These are phyloP conservation scores for Nothophoma quercina DNA, from an alignment of 2,329 filamentous ascomycete genomes.

Conservation along the genomic window DNA sequence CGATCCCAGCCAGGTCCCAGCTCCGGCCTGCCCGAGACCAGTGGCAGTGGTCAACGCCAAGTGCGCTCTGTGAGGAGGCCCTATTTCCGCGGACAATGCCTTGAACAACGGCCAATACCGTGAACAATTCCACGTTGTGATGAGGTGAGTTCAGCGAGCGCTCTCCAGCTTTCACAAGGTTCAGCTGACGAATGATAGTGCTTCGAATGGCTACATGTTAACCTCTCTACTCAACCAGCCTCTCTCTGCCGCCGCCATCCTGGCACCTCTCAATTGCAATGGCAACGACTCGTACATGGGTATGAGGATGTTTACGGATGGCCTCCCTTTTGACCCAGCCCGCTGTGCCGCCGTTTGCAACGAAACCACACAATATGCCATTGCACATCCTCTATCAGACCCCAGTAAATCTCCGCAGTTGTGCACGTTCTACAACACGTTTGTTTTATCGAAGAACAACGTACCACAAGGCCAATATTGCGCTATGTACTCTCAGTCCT, in stretches of 20 bases:
- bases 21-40: neutral
- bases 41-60: neutral
- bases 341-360: constrained; percentile 1
- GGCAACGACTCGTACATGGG: constrained; percentile 3
- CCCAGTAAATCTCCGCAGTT: neutral
- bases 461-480: constrained; percentile 43
- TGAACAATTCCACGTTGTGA: constrained; percentile 2
- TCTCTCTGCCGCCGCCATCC: neutral
- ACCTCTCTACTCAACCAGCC: neutral
- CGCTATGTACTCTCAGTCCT: constrained; percentile 21
- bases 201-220: constrained; percentile 2
- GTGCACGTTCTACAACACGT: constrained; percentile 46
- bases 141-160: neutral
- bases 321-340: neutral
- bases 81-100: neutral
- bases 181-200: neutral
- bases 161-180: too few species aligned
- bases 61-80: constrained; percentile 6
- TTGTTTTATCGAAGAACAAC: constrained; percentile 38
- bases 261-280: constrained; percentile 4
- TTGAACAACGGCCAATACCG: constrained; percentile 3
- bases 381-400: neutral
- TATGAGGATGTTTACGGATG: neutral
- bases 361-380: neutral
- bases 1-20: constrained; percentile 1